Evolutionary conservation across 2,329 filamentous ascomycete genomes (phyloP).

Genomic region (Fusarium sp.): DNA sequence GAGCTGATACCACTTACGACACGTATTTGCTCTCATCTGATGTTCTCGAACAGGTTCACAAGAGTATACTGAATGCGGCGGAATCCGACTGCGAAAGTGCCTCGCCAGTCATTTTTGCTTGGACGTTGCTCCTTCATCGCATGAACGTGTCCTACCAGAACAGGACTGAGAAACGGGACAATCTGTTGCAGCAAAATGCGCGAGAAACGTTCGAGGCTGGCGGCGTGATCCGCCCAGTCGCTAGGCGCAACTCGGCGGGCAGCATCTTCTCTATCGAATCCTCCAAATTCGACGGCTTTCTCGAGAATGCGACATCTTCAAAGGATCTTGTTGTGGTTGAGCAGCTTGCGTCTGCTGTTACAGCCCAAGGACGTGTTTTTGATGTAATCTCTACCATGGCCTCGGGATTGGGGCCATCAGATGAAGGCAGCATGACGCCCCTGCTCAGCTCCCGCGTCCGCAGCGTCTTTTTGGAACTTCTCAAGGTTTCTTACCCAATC

Average conservation of each 20-base stretch:
- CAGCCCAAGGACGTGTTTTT: constrained; percentile 67
- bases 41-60: constrained; percentile 81
- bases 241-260: constrained; percentile 72
- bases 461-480: constrained; percentile 76
- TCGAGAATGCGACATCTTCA: constrained; percentile 65
- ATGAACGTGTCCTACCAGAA: constrained; percentile 76
- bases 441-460: constrained; percentile 76
- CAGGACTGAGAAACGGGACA: constrained; percentile 73
- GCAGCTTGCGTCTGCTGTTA: constrained; percentile 65
- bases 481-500: constrained; percentile 76
- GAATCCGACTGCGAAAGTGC: constrained; percentile 72
- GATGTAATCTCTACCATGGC: constrained; percentile 69
- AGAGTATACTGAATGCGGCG: constrained; percentile 75
- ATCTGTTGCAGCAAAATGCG: constrained; percentile 71
- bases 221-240: constrained; percentile 58
- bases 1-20: constrained; percentile 58
- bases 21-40: constrained; percentile 80
- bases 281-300: constrained; percentile 71
- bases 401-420: constrained; percentile 61
- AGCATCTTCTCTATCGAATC: constrained; percentile 76
- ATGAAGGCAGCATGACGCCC: constrained; percentile 64
- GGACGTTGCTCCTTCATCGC: constrained; percentile 82
- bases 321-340: constrained; percentile 69
- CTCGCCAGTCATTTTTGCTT: constrained; percentile 83
- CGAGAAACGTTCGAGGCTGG: constrained; percentile 70